phyloP scores from a whole-genome alignment of 1,284 basidiomycete species.

The Grifola frondosa region DNA sequence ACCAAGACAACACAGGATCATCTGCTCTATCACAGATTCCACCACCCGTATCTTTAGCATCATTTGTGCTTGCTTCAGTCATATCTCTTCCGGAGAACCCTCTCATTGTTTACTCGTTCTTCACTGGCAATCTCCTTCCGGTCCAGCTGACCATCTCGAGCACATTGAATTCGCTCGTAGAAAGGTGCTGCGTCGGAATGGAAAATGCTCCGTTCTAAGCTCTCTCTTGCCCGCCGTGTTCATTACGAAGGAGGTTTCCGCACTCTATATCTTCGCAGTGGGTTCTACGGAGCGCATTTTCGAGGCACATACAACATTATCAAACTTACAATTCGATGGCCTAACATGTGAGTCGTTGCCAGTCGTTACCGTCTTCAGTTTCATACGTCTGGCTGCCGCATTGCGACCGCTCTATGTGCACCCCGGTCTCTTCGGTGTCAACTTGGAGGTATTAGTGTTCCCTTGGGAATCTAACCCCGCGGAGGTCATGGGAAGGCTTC shows the following conservation, averaged over 20 bases:
- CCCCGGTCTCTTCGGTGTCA: too few species aligned
- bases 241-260: constrained; percentile 38
- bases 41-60: constrained; percentile 33
- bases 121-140: constrained; percentile 33
- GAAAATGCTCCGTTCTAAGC: constrained; percentile 38
- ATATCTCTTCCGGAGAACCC: constrained; percentile 37
- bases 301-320: constrained; percentile 33
- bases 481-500: too few species aligned
- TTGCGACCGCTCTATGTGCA: too few species aligned
- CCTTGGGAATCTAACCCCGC: too few species aligned
- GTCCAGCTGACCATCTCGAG: constrained; percentile 35
- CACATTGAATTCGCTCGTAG: constrained; percentile 57
- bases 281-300: constrained; percentile 36
- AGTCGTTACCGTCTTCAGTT: neutral
- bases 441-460: too few species aligned
- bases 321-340: constrained; percentile 40
- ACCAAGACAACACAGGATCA: constrained; percentile 35
- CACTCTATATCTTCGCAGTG: constrained; percentile 57
- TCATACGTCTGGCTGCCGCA: too few species aligned
- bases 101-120: constrained; percentile 48
- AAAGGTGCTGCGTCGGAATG: constrained; percentile 41
- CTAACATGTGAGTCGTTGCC: constrained; percentile 50
- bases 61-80: constrained; percentile 36
- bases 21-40: constrained; percentile 31
- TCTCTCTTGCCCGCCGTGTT: constrained; percentile 52